phyloP scores from a whole-genome alignment of 1,284 basidiomycete species.

The Puccinia coronata region DNA sequence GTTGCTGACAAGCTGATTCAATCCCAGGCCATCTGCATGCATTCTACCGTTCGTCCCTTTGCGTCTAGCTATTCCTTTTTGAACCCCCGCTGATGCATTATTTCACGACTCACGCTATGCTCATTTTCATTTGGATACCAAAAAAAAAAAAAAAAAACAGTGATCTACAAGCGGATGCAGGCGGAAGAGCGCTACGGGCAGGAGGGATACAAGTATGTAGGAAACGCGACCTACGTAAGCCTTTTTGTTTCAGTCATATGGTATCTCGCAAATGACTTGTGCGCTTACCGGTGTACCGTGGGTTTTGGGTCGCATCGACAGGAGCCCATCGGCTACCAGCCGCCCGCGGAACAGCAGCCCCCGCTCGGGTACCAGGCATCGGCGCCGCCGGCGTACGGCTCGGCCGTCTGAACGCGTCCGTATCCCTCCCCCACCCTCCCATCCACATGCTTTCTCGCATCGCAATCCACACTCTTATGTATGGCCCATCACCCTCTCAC shows the following conservation, averaged over 20 bases:
- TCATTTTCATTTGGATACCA: background rate
- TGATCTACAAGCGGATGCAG: constrained; percentile 74
- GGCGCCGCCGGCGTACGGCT: constrained; percentile 43
- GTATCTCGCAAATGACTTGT: background rate
- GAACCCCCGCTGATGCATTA: background rate
- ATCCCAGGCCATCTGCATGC: constrained; percentile 61
- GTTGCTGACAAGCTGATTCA: too few species aligned
- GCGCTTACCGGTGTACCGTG: background rate
- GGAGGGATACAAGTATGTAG: constrained; percentile 67
- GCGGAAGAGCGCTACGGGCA: constrained; percentile 73
- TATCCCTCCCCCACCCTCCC: background rate
- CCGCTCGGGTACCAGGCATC: background rate
- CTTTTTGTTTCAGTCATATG: background rate
- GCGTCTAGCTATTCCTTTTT: background rate
- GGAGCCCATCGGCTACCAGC: constrained; percentile 40
- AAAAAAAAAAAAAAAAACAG: constrained; percentile 62
- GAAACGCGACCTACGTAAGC: constrained; percentile 47
- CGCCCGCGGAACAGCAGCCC: background rate
- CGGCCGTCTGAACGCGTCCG: constrained; percentile 12
- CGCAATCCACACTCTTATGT: background rate
- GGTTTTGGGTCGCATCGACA: background rate
- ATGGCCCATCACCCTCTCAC: background rate
- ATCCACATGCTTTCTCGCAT: background rate
- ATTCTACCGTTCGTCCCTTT: constrained; percentile 54
- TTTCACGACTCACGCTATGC: background rate